Evolutionary conservation across 2,329 filamentous ascomycete genomes (phyloP), one percentile per base, ranked within the genome.

Genomic region (Aotearoamyces nothofagi): DNA sequence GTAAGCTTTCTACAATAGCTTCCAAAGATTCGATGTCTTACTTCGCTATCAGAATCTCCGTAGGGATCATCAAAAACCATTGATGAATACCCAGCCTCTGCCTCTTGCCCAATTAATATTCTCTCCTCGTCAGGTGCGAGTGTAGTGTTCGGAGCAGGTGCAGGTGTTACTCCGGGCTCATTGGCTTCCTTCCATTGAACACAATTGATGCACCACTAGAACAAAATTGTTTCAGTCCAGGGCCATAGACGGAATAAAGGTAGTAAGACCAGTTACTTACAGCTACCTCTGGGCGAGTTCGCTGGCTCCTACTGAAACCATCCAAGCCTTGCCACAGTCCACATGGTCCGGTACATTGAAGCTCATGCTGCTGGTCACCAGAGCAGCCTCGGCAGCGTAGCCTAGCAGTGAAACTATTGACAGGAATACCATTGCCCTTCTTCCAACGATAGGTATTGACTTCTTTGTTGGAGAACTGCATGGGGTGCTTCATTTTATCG

Each of bases 271-370:
- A 22, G 13, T 10, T 31, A 13, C 33, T 31, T 34, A 49, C 59
- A 35, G 55, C 15, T 55, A 57, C 22, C 39, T 42, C 32, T 61
- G 60, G 1, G 51, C 52, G 22, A 15, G 42, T 48, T 9, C 63
- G 53, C 46, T 66, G 58, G 5, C 39, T 38, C 36, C 63, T 69
- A 11, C 58, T 55, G 37, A 68, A 72, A 0, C 51, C 49, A 5
- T 61, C 56, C 2, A 66, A 32, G 0, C 51, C 48, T 39, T 66
- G 66, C 2, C 47, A 53, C 32, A 53, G 41, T 12, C 52, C 43
- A 40, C 67, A 71, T 22, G 39, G 42, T 20, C 56, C 47, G 17
- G 38, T 42, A 38, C 66, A 71, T 6, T 51, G 47, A 15, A 69
- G 40, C 38, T 70, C 66, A 4, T 53, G 44, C 2, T 51, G 36